Base-by-base conservation (phyloP, 176 grass and related monocot genomes). In the Cymbopogon citratus region DNA sequence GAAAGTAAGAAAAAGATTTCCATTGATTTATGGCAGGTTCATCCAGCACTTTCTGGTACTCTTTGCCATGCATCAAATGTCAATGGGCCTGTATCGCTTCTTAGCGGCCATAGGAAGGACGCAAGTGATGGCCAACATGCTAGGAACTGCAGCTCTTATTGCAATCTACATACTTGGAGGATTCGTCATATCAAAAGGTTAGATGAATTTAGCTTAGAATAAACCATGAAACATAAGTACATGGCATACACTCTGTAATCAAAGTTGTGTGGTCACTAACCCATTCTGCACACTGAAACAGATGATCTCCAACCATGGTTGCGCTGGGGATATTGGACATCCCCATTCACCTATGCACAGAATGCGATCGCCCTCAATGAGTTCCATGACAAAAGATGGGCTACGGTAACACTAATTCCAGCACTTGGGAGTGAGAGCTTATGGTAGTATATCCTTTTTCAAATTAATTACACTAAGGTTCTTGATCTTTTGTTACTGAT, bases 151-250 rank as follows among this genome's bases (percentile, higher is more conserved):
- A 75, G 85, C 85, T 74, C 90, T 98, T 25, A 90, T 86, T 79
- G 85, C 85, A 76, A 84, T 95, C 61, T 89, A 87, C 76, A 83
- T 98, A 49, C 56, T 95, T 80, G 92, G 89, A 66, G 96, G 96
- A 28, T 98, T 88, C 52, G n/a, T 94, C 75, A 95, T 98, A 91
- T 80, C 92, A 69, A 88, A 89, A 98, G 92, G 96, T 98, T 66
- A 85, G 80, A 73, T 51, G 83, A 79, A 68, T 63, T 78, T 79
- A 66, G n/a, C 28, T 67, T 33, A 82, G 10, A 59, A 73, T 74
- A 85, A 7, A 79, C 39, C 51, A 59, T 6, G 19, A 76, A 67
- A 12, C 73, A 88, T 83, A 29, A 80, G 63, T 25, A 56, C 15
- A 69, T 1, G 0, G 19, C n/a, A 77, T 69, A 72, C 16, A 24